Conservation (phyloP, 169 alveolate genomes). For the Cryptosporidium parvum region DNA sequence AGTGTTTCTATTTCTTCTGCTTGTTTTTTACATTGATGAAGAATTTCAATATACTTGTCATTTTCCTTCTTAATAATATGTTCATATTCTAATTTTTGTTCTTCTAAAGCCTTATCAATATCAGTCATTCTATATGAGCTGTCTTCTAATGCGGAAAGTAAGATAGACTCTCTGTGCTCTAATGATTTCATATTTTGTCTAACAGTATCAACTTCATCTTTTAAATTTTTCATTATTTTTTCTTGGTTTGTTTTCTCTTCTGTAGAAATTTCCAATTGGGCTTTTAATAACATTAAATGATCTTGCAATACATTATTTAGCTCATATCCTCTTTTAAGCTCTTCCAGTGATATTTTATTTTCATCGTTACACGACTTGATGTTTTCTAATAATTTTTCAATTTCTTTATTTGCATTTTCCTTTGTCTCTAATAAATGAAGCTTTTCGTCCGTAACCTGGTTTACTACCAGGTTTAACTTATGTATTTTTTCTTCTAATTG, state of each 20-base stretch:
- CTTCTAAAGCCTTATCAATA: constrained; percentile 68
- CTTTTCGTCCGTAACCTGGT: constrained; percentile 68
- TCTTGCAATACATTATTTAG: constrained; percentile 57
- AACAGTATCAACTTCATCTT: constrained; percentile 39
- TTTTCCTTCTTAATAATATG: constrained; percentile 31
- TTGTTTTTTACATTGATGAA: constrained; percentile 28
- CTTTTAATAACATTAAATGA: constrained; percentile 53
- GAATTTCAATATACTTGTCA: constrained; percentile 39
- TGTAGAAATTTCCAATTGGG: constrained; percentile 43
- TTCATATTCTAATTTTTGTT: constrained; percentile 61
- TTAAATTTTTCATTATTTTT: not conserved
- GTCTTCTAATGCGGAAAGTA: constrained; percentile 66
- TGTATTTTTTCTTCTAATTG: constrained; percentile 50
- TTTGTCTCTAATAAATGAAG: constrained; percentile 40
- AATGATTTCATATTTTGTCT: constrained; percentile 58
- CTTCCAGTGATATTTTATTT: constrained; percentile 55
- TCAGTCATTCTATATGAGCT: constrained; percentile 76
- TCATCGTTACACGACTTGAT: constrained; percentile 67
- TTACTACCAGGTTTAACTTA: constrained; percentile 47
- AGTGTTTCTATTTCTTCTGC: constrained; percentile 29
- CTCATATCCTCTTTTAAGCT: constrained; percentile 64
- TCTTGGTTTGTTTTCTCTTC: constrained; percentile 62
- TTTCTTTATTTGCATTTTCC: constrained; percentile 28
- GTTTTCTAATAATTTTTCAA: constrained; percentile 35
- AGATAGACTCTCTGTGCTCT: constrained; percentile 65